phyloP scores from a whole-genome alignment of 2,329 filamentous ascomycete species.

The Corinectria fuckeliana region DNA sequence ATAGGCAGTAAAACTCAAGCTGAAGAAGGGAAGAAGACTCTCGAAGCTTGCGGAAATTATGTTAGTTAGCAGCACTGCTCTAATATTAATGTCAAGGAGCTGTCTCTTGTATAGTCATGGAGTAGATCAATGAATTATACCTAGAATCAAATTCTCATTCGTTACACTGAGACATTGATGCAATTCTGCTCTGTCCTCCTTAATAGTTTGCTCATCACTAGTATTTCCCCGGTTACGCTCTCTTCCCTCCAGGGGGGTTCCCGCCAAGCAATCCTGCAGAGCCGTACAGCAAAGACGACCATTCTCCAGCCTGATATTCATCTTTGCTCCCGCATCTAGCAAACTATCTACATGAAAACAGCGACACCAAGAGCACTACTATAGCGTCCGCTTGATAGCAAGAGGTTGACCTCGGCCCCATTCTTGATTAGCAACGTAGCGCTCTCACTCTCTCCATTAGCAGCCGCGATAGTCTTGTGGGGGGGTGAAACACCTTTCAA shows the following conservation, averaged over 20 bases:
- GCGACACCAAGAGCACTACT: background rate
- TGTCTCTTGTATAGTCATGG: too few relatives aligned
- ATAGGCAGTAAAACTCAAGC: too few relatives aligned
- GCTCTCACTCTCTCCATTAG: background rate
- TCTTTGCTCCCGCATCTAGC: background rate
- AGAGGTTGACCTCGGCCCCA: background rate
- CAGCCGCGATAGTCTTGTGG: too few relatives aligned
- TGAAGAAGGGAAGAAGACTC: too few relatives aligned
- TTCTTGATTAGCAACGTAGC: background rate
- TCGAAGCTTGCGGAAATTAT: too few relatives aligned
- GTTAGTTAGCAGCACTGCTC: too few relatives aligned
- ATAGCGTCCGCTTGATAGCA: background rate
- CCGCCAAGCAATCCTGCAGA: background rate
- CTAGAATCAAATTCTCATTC: background rate
- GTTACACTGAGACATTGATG: background rate
- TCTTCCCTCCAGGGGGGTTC: background rate
- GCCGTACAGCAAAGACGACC: background rate
- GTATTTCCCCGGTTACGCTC: too few relatives aligned
- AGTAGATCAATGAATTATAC: background rate
- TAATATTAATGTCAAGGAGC: too few relatives aligned
- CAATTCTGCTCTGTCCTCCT: too few relatives aligned
- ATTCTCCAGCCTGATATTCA: background rate
- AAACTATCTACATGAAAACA: background rate
- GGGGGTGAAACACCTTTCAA: too few relatives aligned
- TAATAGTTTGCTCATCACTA: too few relatives aligned